Conservation (phyloP, 2,329 filamentous ascomycete species). For the Penicillium sp. region DNA sequence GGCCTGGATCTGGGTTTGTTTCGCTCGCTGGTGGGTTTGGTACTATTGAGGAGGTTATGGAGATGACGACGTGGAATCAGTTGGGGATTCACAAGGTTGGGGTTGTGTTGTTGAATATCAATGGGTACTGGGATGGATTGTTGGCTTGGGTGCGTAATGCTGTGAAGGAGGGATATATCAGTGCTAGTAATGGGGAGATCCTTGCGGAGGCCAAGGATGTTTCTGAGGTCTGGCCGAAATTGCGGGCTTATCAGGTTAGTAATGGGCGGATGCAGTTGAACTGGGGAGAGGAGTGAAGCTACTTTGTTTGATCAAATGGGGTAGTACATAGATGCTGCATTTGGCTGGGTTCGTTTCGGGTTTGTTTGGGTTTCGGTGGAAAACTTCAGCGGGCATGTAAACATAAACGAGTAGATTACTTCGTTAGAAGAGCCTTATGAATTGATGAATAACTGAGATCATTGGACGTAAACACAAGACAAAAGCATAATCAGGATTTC, state of each 20-base stretch:
- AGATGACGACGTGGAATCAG: slow-evolving; percentile 93
- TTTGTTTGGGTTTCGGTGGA: background rate
- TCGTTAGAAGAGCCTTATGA: slow-evolving; percentile 3
- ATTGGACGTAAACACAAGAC: slow-evolving; percentile 6
- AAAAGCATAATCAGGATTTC: slow-evolving; percentile 25
- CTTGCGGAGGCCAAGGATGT: slow-evolving; percentile 71
- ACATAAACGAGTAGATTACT: background rate
- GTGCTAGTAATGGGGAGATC: slow-evolving; percentile 67
- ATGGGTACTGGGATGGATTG: slow-evolving; percentile 89
- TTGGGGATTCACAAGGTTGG: slow-evolving; percentile 82
- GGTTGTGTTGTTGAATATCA: slow-evolving; percentile 79
- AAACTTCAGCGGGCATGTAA: background rate
- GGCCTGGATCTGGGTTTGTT: slow-evolving; percentile 82
- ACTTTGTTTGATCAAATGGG: background rate
- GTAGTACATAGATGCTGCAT: background rate
- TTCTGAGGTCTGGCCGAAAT: slow-evolving; percentile 66
- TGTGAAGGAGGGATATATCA: slow-evolving; percentile 74
- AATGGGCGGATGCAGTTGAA: slow-evolving; percentile 74
- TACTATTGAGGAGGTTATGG: slow-evolving; percentile 93
- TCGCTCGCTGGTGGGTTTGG: slow-evolving; percentile 87
- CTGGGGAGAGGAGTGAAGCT: slow-evolving; percentile 66
- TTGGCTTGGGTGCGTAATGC: slow-evolving; percentile 76
- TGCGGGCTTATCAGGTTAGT: slow-evolving; percentile 73
- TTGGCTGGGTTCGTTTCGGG: background rate
- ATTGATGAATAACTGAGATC: slow-evolving; percentile 6